Conservation (phyloP, 2,329 filamentous ascomycete genomes). For the Colletotrichum sidae region DNA sequence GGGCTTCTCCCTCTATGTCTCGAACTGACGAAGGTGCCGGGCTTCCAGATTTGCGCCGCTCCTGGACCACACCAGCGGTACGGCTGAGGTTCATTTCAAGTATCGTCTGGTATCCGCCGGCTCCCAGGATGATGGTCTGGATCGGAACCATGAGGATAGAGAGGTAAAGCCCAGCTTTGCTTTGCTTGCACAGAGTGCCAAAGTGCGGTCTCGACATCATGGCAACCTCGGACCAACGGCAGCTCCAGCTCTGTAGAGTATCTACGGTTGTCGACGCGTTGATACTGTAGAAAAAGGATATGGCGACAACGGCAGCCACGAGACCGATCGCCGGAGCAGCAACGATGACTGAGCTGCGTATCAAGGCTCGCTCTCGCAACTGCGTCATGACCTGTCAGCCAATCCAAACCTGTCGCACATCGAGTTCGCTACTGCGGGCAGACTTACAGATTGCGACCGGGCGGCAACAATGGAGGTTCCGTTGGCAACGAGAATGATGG, state of each 20-base stretch:
- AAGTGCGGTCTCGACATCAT: constrained; percentile 67
- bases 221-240: constrained; percentile 66
- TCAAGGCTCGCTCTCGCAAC: constrained; percentile 19
- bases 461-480: constrained; percentile 59
- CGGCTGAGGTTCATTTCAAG: constrained; percentile 57
- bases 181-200: constrained; percentile 67
- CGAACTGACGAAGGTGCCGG: constrained; percentile 39
- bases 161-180: constrained; percentile 64
- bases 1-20: constrained; percentile 24
- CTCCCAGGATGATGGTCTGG: constrained; percentile 60
- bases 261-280: constrained; percentile 64
- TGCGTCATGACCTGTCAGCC: neutral
- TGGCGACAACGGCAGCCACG: constrained; percentile 60
- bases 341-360: constrained; percentile 40
- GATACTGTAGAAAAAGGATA: constrained; percentile 68
- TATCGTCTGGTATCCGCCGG: constrained; percentile 58
- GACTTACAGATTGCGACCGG: constrained; percentile 63
- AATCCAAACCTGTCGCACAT: neutral
- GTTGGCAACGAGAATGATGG: constrained; percentile 62
- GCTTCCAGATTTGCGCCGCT: constrained; percentile 49
- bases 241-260: constrained; percentile 72
- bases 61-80: constrained; percentile 38
- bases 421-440: neutral
- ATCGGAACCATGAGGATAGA: constrained; percentile 68
- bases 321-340: constrained; percentile 46